Evolutionary conservation across 1,139 yeast species (phyloP).

Genomic region (Pichia sp.): DNA sequence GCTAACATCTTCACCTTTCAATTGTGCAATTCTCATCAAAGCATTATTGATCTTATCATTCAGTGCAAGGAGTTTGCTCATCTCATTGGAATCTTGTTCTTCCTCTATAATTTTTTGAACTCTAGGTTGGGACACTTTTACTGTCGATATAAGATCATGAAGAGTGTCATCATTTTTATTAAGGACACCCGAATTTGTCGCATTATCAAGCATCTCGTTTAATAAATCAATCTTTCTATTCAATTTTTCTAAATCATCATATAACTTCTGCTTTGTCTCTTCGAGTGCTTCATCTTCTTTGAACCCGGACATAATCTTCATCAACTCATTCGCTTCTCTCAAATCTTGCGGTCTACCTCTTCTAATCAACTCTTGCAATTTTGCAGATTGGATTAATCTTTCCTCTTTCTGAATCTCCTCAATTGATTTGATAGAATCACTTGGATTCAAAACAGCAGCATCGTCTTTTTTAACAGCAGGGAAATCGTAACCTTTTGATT

Average conservation of each 20-base stretch:
- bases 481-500: slow-evolving; percentile 82
- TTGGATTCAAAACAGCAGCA: slow-evolving; percentile 89
- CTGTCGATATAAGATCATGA: slow-evolving; percentile 66
- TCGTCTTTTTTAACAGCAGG: slow-evolving; percentile 90
- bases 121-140: slow-evolving; percentile 83
- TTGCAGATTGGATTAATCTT: slow-evolving; percentile 86
- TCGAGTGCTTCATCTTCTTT: slow-evolving; percentile 62
- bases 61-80: slow-evolving; percentile 55
- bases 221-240: slow-evolving; percentile 85
- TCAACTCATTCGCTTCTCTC: slow-evolving; percentile 90
- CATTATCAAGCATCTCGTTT: slow-evolving; percentile 72
- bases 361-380: slow-evolving; percentile 88
- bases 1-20: slow-evolving; percentile 54
- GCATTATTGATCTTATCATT: slow-evolving; percentile 74
- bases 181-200: slow-evolving; percentile 40
- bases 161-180: slow-evolving; percentile 65
- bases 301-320: slow-evolving; percentile 98
- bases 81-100: slow-evolving; percentile 62
- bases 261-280: slow-evolving; percentile 68
- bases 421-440: slow-evolving; percentile 79
- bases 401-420: slow-evolving; percentile 92
- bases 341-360: slow-evolving; percentile 94
- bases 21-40: slow-evolving; percentile 56
- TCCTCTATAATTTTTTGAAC: slow-evolving; percentile 76
- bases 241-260: slow-evolving; percentile 78